Base-by-base conservation (phyloP, 345 rosid species). In the Populus ilicifolia region DNA sequence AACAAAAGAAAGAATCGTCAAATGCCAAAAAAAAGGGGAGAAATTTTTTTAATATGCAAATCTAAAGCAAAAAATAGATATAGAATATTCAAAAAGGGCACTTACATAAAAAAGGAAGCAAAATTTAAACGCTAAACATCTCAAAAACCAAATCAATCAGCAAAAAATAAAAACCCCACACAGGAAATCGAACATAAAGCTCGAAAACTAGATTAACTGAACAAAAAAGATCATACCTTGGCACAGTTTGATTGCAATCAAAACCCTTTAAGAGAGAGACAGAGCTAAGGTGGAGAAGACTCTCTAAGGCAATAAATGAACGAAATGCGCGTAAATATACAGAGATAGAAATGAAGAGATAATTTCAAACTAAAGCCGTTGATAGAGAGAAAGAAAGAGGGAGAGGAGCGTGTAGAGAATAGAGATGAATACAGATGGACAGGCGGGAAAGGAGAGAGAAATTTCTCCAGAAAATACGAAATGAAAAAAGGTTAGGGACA, bases 391-490 rank as follows among this genome's bases (percentile, higher is more conserved):
- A 20, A 35, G 68, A 44, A n/a, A 43, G 36, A 59, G 69, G 23
- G 46, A 63, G 50, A 11, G 64, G 79, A 67, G 79, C 79, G 77
- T 30, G 65, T 29, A 59, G 52, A 62, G 43, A 56, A 52, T 8
- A 35, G 46, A 59, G 33, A 43, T 29, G 36, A 33, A 33, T 33
- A 33, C 4, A 33, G 36, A 33, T 33, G 5, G 36, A 16, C 46
- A 27, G 5, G 67, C 7, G 48, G 66, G 30, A 0, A 35, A 74
- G 61, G 86, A 78, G 78, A 82, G 85, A 83, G 80, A 83, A 75
- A 72, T 80, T 85, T 77, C 87, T 89, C 86, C 87, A 80, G 85
- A 89, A 85, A 86, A 85, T 86, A 89, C 92, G 85, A 86, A 84
- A 85, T 70, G 77, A 33, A 33, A 73, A 63, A 81, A 30, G 12